Evolutionary conservation across 768 basidiomycete species (phyloP).

Genomic region (Holtermannia corniformis): DNA sequence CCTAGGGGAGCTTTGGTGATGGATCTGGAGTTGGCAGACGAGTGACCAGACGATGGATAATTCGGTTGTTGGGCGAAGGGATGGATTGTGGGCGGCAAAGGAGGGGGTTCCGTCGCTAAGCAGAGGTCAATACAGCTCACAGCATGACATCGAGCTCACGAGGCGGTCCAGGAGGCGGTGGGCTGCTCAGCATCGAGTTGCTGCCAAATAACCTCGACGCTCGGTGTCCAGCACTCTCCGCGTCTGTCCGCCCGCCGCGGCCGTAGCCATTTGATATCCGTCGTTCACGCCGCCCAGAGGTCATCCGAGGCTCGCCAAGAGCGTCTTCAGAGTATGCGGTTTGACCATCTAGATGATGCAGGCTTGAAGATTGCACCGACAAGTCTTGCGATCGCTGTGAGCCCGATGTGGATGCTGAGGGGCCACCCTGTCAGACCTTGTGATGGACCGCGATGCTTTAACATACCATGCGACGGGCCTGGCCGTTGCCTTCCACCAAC

Average conservation of each 20-base stretch:
- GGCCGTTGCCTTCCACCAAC: neutral
- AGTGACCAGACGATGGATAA: no score
- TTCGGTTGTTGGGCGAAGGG: neutral
- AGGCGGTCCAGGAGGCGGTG: conserved; percentile 28
- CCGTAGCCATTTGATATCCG: no score
- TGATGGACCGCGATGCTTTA: neutral
- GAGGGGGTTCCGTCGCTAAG: conserved; percentile 5
- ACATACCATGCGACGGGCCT: neutral
- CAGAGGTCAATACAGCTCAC: conserved; percentile 1
- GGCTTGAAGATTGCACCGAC: no score
- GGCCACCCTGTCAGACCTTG: neutral
- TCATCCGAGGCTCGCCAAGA: no score
- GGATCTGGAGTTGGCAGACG: no score
- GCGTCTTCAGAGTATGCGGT: neutral
- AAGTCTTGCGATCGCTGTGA: neutral
- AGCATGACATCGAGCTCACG: conserved; percentile 9
- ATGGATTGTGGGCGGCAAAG: conserved; percentile 2
- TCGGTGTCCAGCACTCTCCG: conserved; percentile 10
- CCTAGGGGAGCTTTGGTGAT: no score
- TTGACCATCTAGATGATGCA: no score
- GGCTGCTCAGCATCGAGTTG: conserved; percentile 9
- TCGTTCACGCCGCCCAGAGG: no score
- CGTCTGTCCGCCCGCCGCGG: conserved; percentile 3
- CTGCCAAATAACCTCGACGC: conserved; percentile 1
- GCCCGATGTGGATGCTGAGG: neutral